A percentile compares a stretch with the other conserved stretches of the same genome.
Evolutionary conservation across 2,329 filamentous ascomycete genomes (phyloP).

Genomic region (Sporothrix sp.): DNA sequence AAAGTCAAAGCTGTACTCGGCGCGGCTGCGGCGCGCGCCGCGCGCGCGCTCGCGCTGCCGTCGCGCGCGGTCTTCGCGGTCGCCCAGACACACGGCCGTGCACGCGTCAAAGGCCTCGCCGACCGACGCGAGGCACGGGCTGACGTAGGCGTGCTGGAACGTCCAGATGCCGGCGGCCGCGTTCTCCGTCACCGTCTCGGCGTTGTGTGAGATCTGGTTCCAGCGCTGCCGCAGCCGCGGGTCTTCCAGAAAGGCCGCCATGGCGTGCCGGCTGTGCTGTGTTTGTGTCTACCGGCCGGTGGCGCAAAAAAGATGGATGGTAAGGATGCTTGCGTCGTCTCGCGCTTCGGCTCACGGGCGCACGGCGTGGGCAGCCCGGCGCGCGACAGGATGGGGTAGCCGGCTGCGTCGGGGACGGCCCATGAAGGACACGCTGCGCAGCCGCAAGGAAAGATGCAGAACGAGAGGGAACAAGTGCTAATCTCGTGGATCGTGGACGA

Average conservation of each 20-base stretch:
- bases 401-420: not conserved
- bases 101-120: slow-evolving; percentile 61
- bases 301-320: not conserved
- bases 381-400: not conserved
- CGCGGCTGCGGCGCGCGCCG: slow-evolving; percentile 41
- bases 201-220: slow-evolving; percentile 76
- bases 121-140: slow-evolving; percentile 65
- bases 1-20: slow-evolving; percentile 88
- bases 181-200: slow-evolving; percentile 79
- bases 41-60: slow-evolving; percentile 55
- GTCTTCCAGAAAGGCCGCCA: slow-evolving; percentile 58
- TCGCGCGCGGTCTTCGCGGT: slow-evolving; percentile 63
- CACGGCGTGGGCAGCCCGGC: not conserved
- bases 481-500: too few relatives aligned
- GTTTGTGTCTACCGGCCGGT: not conserved
- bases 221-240: slow-evolving; percentile 86
- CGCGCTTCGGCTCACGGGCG: not conserved
- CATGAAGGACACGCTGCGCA: slow-evolving; percentile 3
- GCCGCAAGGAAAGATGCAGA: not conserved
- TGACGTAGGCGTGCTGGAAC: slow-evolving; percentile 77
- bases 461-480: not conserved
- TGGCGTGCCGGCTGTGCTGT: slow-evolving; percentile 20
- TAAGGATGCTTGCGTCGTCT: not conserved
- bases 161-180: slow-evolving; percentile 87
- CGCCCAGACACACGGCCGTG: slow-evolving; percentile 59